A percentile compares a stretch with the other conserved stretches of the same genome.
These are phyloP conservation scores for Pestalotiopsis sp. DNA, from an alignment of 2,329 filamentous ascomycete genomes.

Conservation along the genomic window DNA sequence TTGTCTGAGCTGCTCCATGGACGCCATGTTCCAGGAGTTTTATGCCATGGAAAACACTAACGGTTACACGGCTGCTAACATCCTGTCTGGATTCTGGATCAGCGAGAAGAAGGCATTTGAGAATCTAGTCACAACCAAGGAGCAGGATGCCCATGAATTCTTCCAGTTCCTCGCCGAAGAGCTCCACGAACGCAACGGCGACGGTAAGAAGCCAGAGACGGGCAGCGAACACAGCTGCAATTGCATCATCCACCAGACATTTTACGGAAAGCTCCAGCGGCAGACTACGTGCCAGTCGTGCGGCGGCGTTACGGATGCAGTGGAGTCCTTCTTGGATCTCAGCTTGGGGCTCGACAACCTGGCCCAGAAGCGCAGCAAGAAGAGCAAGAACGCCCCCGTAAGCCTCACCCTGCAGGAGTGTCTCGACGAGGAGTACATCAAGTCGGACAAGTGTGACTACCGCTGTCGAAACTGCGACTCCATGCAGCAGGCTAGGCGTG, in stretches of 20 bases:
- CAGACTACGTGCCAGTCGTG: slow-evolving; percentile 91
- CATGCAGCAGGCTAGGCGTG: slow-evolving; percentile 79
- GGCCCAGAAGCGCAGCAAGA: slow-evolving; percentile 66
- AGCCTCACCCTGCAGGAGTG: slow-evolving; percentile 70
- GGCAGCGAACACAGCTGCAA: slow-evolving; percentile 70
- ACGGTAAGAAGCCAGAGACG: slow-evolving; percentile 63
- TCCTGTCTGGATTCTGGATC: slow-evolving; percentile 89
- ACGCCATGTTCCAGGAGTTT: slow-evolving; percentile 74
- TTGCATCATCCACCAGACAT: slow-evolving; percentile 92
- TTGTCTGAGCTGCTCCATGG: slow-evolving; percentile 72
- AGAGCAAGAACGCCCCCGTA: slow-evolving; percentile 47
- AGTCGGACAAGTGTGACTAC: slow-evolving; percentile 86
- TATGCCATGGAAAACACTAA: slow-evolving; percentile 78
- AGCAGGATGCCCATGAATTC: slow-evolving; percentile 97
- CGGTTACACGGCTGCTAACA: slow-evolving; percentile 86
- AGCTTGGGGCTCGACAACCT: slow-evolving; percentile 82
- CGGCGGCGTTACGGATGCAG: slow-evolving; percentile 76
- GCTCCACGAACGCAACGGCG: slow-evolving; percentile 80
- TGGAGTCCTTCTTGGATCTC: slow-evolving; percentile 89
- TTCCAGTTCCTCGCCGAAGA: slow-evolving; percentile 95
- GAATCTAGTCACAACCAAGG: slow-evolving; percentile 84
- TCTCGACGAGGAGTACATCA: slow-evolving; percentile 83
- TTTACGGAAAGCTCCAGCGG: slow-evolving; percentile 88
- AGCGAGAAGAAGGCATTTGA: slow-evolving; percentile 74
- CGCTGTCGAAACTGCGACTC: slow-evolving; percentile 80